Evolutionary conservation across 2,329 filamentous ascomycete species (phyloP).

Genomic region (Alternaria brassicae): DNA sequence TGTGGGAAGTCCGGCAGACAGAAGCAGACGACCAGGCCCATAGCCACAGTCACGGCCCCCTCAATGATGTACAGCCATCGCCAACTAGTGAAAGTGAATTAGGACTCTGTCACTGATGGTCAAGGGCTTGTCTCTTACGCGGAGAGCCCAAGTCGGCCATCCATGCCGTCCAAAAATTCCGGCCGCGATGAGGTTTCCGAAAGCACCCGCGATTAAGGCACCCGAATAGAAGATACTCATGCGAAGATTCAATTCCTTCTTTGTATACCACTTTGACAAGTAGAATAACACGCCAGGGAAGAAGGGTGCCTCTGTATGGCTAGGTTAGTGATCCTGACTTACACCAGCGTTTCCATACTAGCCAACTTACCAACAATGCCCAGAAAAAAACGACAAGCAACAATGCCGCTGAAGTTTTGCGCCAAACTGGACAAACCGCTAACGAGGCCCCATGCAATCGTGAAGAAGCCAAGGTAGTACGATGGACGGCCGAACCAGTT

Average conservation of each 20-base stretch:
- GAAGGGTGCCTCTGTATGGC: neutral
- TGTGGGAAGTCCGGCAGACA: neutral
- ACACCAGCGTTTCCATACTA: neutral
- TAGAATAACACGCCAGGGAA: neutral
- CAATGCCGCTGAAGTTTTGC: neutral
- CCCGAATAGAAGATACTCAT: neutral
- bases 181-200: neutral
- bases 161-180: neutral
- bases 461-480: neutral
- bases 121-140: too few relatives aligned
- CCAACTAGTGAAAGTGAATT: too few relatives aligned
- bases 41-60: neutral
- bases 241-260: neutral
- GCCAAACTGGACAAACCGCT: neutral
- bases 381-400: neutral
- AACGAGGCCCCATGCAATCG: neutral
- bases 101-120: too few relatives aligned
- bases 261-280: neutral
- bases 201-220: neutral
- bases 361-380: neutral
- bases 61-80: neutral
- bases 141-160: neutral
- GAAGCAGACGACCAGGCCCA: neutral
- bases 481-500: neutral
- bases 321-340: neutral